These are phyloP conservation scores for Naganishia sp. DNA, from an alignment of 1,284 basidiomycete species.

Conservation along the genomic window DNA sequence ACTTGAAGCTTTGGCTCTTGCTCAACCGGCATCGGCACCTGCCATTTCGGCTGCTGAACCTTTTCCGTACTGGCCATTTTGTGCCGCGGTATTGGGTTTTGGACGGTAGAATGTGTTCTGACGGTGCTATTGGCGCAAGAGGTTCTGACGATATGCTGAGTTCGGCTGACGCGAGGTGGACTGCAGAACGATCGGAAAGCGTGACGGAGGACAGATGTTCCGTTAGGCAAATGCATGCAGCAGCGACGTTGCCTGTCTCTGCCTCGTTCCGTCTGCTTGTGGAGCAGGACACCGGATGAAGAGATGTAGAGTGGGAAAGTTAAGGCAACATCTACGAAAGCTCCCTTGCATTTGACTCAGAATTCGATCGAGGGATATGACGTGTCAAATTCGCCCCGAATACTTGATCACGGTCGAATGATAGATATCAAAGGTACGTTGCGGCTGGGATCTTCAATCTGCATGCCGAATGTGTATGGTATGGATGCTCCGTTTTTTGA, in stretches of 20 bases:
- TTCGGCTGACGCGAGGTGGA: not conserved
- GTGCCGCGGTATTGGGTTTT: too few relatives aligned
- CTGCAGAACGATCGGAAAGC: slow-evolving; percentile 1
- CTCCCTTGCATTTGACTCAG: not conserved
- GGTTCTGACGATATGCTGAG: not conserved
- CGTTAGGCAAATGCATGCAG: slow-evolving; percentile 17
- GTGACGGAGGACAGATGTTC: not conserved
- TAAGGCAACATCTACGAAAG: slow-evolving; percentile 18
- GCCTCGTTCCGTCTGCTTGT: too few relatives aligned
- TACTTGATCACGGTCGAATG: not conserved
- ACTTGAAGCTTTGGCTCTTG: slow-evolving; percentile 66
- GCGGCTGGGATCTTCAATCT: too few relatives aligned
- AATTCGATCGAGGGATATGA: not conserved
- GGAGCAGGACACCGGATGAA: too few relatives aligned
- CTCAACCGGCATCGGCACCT: slow-evolving; percentile 38
- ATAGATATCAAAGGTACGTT: too few relatives aligned
- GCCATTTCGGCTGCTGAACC: slow-evolving; percentile 51
- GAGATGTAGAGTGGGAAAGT: not conserved
- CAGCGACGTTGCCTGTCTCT: not conserved
- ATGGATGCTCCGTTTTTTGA: too few relatives aligned
- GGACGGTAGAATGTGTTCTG: not conserved
- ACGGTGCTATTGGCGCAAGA: not conserved
- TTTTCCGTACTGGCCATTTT: slow-evolving; percentile 27
- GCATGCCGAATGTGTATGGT: too few relatives aligned
- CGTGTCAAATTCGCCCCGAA: not conserved